phyloP scores from a whole-genome alignment of 2,329 filamentous ascomycete genomes.

The Torrubiellomyces zombiae region DNA sequence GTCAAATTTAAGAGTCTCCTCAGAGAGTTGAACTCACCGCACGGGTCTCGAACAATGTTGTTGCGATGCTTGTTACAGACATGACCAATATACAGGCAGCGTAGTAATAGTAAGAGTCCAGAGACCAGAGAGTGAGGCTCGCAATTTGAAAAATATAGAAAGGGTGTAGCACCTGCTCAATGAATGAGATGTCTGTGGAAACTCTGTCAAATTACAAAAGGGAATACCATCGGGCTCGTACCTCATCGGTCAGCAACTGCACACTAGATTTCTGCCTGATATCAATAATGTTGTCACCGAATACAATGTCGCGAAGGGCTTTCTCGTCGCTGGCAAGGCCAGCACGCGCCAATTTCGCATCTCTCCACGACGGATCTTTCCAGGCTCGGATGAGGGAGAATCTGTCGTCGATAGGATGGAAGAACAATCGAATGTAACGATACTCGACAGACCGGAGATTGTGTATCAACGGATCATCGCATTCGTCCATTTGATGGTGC shows the following conservation, averaged over 20 bases:
- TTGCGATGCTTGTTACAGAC: constrained; percentile 78
- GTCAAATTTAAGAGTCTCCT: neutral
- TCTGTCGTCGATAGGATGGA: constrained; percentile 75
- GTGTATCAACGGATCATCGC: constrained; percentile 57
- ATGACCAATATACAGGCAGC: constrained; percentile 89
- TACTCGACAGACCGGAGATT: constrained; percentile 72
- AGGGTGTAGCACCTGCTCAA: constrained; percentile 64
- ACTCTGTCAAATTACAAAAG: neutral
- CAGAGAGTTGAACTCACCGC: constrained; percentile 33
- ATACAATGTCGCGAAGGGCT: constrained; percentile 65
- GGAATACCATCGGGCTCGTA: too few relatives aligned
- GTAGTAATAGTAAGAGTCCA: constrained; percentile 97
- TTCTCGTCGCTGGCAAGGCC: constrained; percentile 85
- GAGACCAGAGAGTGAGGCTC: constrained; percentile 82
- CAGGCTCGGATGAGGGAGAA: constrained; percentile 77
- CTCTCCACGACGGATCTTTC: constrained; percentile 85
- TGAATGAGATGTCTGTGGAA: too few relatives aligned
- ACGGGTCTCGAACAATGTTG: constrained; percentile 79
- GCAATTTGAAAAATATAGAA: constrained; percentile 98
- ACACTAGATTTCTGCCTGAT: constrained; percentile 77
- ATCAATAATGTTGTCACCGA: constrained; percentile 80
- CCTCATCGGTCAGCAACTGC: constrained; percentile 79
- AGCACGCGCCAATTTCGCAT: constrained; percentile 54
- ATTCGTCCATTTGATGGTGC: constrained; percentile 36
- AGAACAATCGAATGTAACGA: constrained; percentile 85